Evolutionary conservation across 495 filamentous ascomycete species (phyloP).

Genomic region (Penicillium cataractarum): DNA sequence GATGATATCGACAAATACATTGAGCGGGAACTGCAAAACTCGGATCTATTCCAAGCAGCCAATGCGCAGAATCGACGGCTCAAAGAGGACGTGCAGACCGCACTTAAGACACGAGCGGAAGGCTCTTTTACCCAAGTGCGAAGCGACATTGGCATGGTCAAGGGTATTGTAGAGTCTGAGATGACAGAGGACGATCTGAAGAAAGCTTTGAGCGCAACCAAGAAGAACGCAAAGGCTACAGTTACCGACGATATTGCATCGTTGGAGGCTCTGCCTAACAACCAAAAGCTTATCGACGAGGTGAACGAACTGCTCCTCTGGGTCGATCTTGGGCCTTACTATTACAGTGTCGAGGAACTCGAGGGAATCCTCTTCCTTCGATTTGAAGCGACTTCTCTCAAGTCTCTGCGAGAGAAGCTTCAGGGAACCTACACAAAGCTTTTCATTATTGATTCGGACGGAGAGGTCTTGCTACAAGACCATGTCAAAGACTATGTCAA

Average conservation of each 20-base stretch:
- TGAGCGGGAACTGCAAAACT: conserved; percentile 1
- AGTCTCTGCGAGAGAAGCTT: not conserved
- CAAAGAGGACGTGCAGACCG: not conserved
- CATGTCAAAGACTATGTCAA: not conserved
- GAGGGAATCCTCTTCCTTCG: not conserved
- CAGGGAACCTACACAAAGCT: not conserved
- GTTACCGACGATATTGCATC: not conserved
- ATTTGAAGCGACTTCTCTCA: not conserved
- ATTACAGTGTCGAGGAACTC: not conserved
- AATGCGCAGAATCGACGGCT: not conserved
- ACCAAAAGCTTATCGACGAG: not conserved
- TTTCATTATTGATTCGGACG: not conserved
- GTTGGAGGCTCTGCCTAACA: not conserved
- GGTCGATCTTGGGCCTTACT: not conserved
- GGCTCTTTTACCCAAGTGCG: not conserved
- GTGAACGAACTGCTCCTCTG: not conserved
- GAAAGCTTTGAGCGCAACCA: not conserved
- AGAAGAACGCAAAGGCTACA: not conserved
- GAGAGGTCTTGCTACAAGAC: not conserved
- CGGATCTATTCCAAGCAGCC: not conserved
- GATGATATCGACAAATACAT: conserved; percentile 1
- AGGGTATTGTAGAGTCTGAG: not conserved
- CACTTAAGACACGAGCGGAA: not conserved
- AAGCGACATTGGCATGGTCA: not conserved
- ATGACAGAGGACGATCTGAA: not conserved